Evolutionary conservation across 345 rosid genomes (phyloP).

Genomic region (Combretum micranthum): DNA sequence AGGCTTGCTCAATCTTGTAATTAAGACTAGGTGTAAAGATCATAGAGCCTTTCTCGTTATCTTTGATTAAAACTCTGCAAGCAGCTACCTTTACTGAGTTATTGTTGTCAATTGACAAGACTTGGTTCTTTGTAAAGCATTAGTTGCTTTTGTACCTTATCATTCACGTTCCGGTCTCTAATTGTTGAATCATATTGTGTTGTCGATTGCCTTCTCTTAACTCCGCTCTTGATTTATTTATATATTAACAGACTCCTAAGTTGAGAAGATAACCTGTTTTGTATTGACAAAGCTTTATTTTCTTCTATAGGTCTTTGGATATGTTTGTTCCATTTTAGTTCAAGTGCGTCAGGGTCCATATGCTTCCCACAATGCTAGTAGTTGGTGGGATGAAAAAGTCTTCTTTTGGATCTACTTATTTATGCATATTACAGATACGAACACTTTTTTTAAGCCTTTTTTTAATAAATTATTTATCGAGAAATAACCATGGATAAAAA

Average conservation of each 20-base stretch:
- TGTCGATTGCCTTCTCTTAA: neutral
- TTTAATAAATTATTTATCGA: too few species aligned
- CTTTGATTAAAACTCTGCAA: neutral
- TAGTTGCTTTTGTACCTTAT: neutral
- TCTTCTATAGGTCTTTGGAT: too few species aligned
- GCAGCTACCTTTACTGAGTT: neutral
- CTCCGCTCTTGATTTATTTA: neutral
- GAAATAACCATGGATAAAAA: too few species aligned
- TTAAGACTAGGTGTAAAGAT: constrained; percentile 14
- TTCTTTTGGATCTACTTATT: too few species aligned
- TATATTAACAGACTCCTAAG: neutral
- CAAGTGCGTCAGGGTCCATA: too few species aligned
- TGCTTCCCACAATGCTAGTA: too few species aligned
- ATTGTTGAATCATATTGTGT: neutral
- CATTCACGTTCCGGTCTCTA: neutral
- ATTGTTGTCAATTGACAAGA: neutral
- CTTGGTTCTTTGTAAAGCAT: neutral
- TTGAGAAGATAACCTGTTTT: neutral
- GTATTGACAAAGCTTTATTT: neutral
- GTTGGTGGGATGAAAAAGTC: too few species aligned
- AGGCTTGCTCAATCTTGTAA: constrained; percentile 67
- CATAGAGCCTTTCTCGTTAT: neutral
- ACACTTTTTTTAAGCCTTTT: too few species aligned
- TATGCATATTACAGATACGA: too few species aligned
- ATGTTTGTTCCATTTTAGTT: too few species aligned